Evolutionary conservation across 208 protist genomes (phyloP), one percentile per base, ranked within the genome.

Genomic region (Crithidia acanthocephali): DNA sequence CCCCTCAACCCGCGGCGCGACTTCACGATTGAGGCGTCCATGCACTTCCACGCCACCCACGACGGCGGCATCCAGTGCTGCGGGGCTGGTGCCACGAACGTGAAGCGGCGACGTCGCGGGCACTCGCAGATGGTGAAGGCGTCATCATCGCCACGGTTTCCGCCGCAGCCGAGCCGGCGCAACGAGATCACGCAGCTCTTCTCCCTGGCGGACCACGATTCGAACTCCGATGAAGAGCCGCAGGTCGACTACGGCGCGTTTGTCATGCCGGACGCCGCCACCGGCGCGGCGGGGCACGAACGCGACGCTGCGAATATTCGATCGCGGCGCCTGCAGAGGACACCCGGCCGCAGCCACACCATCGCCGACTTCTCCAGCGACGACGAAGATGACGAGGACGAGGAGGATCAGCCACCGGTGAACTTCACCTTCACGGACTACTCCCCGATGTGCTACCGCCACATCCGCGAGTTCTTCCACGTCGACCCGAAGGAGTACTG

Each of bases 371-470:
- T 77, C 37, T 67, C 72, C 15, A 62, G 53, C 25, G 72, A 77
- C 20, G 72, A 77, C 48, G 72, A 66, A 13, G 83, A 85, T 44
- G 72, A 85, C 37, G 79, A 83, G 0, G 72, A 88, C 28, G 86
- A 89, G 50, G 67, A 79, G 13, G 87, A 84, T 9, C 63, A 64
- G 27, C 73, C 83, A 44, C 77, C 63, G 0, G 80, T 86, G 13
- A 68, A 79, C 27, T 95, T 96, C 57, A 87, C 72, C 37, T 95
- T 96, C 69, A 93, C 84, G 11, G 91, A 96, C 61, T 98, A 94
- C 74, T 91, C 88, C n/a, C 94, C 94, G 8, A 95, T 97, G 92
- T 94, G 88, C 81, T 98, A 96, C 72, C 83, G 82, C 35, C 87
- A 96, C 63, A 88, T 98, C 28, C 88, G 94, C 10, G 90, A 92